phyloP scores from a whole-genome alignment of 805 yeast genomes.

The Cyberlindnera japonica region DNA sequence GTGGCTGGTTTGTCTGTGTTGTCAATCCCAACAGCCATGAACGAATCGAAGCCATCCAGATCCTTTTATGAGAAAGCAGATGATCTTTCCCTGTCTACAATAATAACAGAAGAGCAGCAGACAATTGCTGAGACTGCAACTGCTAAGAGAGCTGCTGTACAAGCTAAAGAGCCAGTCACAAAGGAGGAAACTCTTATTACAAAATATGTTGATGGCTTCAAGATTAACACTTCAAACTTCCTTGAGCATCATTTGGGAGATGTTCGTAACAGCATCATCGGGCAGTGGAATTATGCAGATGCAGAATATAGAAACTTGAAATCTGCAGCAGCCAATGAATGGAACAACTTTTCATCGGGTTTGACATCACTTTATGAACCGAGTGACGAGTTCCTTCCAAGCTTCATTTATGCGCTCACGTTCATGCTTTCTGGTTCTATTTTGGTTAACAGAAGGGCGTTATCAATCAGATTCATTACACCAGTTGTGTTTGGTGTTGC shows the following conservation, averaged over 20 bases:
- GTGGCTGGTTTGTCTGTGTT: constrained; percentile 18
- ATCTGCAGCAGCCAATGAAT: constrained; percentile 25
- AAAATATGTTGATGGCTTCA: constrained; percentile 25
- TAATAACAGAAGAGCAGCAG: constrained; percentile 8
- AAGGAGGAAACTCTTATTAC: constrained; percentile 14
- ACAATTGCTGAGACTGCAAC: constrained; percentile 4
- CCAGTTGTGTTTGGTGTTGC: constrained; percentile 49
- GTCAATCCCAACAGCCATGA: constrained; percentile 40
- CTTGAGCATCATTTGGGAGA: constrained; percentile 20
- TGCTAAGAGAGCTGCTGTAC: constrained; percentile 4
- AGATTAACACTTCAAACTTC: constrained; percentile 24
- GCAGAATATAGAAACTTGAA: constrained; percentile 27
- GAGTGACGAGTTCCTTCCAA: constrained; percentile 41
- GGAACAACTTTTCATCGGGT: constrained; percentile 14
- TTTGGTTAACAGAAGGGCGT: constrained; percentile 41
- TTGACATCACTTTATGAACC: constrained; percentile 27
- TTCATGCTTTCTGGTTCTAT: constrained; percentile 56
- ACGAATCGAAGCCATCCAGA: constrained; percentile 26
- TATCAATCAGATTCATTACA: constrained; percentile 47
- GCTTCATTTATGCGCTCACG: constrained; percentile 50
- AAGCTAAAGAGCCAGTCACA: constrained; percentile 1
- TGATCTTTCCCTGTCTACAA: constrained; percentile 13
- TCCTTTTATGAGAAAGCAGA: constrained; percentile 24
- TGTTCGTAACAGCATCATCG: constrained; percentile 16
- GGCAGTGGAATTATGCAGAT: constrained; percentile 16